Conservation (phyloP, 371 early-diverging fungal species). For the Sanchytrium tribonematis region DNA sequence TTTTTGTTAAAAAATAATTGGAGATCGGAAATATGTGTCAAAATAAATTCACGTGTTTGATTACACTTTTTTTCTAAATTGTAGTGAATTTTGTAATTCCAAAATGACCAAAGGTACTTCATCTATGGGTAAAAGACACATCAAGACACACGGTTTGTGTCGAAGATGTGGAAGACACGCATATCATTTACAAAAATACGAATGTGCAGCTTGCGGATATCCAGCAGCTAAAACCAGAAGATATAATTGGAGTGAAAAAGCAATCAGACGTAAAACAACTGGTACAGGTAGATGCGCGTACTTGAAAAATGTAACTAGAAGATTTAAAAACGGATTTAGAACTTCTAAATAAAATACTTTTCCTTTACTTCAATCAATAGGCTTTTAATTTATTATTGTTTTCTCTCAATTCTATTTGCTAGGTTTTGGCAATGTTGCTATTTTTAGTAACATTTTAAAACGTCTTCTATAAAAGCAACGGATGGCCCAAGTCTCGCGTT, state of each 20-base stretch:
- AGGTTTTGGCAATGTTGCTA: background rate
- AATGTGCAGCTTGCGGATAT: conserved; percentile 96
- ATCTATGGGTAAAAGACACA: conserved; percentile 98
- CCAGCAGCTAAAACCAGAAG: conserved; percentile 89
- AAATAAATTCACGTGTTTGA: too few relatives aligned
- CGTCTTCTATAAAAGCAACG: background rate
- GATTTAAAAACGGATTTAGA: conserved; percentile 86
- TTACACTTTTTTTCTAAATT: too few relatives aligned
- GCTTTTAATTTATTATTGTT: too few relatives aligned
- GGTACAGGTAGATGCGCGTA: conserved; percentile 96
- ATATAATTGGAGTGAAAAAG: conserved; percentile 89
- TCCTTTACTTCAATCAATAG: too few relatives aligned
- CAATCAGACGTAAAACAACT: conserved; percentile 84
- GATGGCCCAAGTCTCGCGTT: background rate
- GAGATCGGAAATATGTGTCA: too few relatives aligned
- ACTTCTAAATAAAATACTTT: background rate
- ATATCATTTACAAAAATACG: conserved; percentile 98
- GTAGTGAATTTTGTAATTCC: too few relatives aligned
- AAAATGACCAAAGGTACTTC: conserved; percentile 93
- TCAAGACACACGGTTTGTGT: conserved; percentile 96
- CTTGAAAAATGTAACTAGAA: conserved; percentile 64
- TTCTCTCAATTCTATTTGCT: too few relatives aligned
- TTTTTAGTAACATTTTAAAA: conserved; percentile 1
- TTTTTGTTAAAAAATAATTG: too few relatives aligned
- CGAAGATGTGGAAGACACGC: conserved; percentile 89